phyloP scores from a whole-genome alignment of 2,329 filamentous ascomycete species.

The Claviceps capensis region DNA sequence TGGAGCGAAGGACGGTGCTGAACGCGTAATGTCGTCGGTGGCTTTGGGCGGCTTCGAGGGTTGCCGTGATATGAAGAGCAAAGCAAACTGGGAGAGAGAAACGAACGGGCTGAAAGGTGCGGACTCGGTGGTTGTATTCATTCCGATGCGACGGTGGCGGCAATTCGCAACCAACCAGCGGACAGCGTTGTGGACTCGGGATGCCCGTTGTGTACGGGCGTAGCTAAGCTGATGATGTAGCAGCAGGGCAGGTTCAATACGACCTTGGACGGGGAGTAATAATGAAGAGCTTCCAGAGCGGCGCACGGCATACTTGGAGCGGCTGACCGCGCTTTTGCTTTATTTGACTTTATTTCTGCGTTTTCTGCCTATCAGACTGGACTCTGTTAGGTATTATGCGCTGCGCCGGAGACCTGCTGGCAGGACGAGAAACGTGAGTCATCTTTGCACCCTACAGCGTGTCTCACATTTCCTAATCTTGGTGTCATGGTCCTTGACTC shows the following conservation, averaged over 20 bases:
- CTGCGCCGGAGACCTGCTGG: neutral
- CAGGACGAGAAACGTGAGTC: too few relatives aligned
- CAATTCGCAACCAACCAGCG: conserved; percentile 3
- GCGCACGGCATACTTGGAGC: conserved; percentile 2
- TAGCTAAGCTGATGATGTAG: conserved; percentile 2
- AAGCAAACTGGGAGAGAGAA: neutral
- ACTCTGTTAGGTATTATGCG: neutral
- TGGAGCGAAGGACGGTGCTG: conserved; percentile 2
- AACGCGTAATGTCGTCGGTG: conserved; percentile 6
- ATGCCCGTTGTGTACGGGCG: neutral
- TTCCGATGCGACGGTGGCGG: conserved; percentile 10
- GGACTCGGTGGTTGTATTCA: conserved; percentile 5
- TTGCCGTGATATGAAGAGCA: neutral
- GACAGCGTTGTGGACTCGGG: neutral
- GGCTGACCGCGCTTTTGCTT: neutral
- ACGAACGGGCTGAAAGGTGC: conserved; percentile 1
- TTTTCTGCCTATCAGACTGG: neutral
- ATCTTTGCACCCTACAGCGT: too few relatives aligned
- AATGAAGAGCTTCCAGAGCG: neutral
- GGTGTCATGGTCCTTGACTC: too few relatives aligned
- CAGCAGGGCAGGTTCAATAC: neutral
- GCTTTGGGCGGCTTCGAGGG: conserved; percentile 2
- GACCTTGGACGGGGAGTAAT: neutral
- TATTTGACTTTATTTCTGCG: neutral
- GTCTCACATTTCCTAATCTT: too few relatives aligned